A percentile compares a stretch with the other conserved stretches of the same genome.
Conservation (phyloP, 176 grass and related monocot species). For the Puya raimondii region DNA sequence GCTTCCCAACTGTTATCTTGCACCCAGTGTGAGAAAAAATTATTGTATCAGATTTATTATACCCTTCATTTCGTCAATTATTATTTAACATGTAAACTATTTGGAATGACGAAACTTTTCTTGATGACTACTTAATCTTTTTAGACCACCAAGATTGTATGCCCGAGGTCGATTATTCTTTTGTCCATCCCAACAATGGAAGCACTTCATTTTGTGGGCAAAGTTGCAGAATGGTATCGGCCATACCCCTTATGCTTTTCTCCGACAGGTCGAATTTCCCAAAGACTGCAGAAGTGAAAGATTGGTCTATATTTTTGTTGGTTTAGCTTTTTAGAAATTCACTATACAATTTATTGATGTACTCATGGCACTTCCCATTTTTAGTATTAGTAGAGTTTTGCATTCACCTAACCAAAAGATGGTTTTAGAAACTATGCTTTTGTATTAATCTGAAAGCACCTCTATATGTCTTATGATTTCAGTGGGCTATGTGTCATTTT, state of each 20-base stretch:
- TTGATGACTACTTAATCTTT: conserved; percentile 20
- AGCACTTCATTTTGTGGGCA: conserved; percentile 53
- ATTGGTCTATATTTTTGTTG: no score
- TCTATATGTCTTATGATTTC: no score
- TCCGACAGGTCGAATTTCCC: neutral
- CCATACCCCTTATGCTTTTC: neutral
- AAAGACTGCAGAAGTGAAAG: no score
- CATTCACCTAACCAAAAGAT: no score
- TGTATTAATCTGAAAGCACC: neutral
- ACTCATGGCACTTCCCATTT: no score
- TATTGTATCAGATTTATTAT: conserved; percentile 26
- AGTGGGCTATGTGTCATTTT: no score
- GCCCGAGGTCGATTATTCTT: conserved; percentile 24
- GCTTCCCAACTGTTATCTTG: conserved; percentile 49
- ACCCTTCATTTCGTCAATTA: neutral
- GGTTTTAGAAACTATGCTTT: no score
- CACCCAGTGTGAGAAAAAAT: conserved; percentile 71
- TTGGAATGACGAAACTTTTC: conserved; percentile 13
- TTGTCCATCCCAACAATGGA: conserved; percentile 14
- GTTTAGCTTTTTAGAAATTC: no score
- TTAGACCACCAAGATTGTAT: conserved; percentile 72
- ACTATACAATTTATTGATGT: no score
- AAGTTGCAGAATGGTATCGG: conserved; percentile 71
- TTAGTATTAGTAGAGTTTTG: no score
- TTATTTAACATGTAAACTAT: neutral